These are phyloP conservation scores for Diplodia corticola DNA, from an alignment of 2,329 filamentous ascomycete species.

Conservation along the genomic window DNA sequence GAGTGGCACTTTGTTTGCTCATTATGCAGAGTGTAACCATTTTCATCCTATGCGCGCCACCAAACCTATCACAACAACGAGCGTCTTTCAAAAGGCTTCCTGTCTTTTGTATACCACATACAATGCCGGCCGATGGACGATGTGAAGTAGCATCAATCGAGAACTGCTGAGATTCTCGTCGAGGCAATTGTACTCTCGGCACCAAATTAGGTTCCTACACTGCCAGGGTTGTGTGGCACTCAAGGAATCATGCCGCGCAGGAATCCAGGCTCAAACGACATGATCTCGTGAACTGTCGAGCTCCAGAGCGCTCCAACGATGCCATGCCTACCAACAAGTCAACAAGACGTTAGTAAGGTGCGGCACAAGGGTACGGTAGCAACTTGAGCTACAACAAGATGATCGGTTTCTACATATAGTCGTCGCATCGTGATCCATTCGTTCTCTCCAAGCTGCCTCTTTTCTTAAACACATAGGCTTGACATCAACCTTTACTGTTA, in stretches of 20 bases:
- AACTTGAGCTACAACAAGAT: background rate
- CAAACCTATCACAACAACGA: background rate
- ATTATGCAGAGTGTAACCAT: background rate
- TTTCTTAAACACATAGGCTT: background rate
- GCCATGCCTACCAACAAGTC: background rate
- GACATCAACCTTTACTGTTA: background rate
- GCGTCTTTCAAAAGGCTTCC: background rate
- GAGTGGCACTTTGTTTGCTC: background rate
- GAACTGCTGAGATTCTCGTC: too few relatives aligned
- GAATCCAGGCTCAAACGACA: background rate
- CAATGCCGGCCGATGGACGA: too few relatives aligned
- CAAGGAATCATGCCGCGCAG: background rate
- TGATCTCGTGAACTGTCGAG: background rate
- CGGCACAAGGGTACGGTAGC: background rate
- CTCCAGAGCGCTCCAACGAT: background rate
- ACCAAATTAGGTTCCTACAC: background rate
- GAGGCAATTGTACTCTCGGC: too few relatives aligned
- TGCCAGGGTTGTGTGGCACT: background rate
- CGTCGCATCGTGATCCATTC: conserved; percentile 1
- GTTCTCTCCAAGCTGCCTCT: background rate
- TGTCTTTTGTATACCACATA: too few relatives aligned
- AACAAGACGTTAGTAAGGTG: background rate
- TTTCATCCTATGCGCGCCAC: background rate
- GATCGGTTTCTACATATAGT: background rate
- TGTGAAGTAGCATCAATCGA: too few relatives aligned